Evolutionary conservation across 495 filamentous ascomycete genomes (phyloP).

Genomic region (Cladorrhinum samala): DNA sequence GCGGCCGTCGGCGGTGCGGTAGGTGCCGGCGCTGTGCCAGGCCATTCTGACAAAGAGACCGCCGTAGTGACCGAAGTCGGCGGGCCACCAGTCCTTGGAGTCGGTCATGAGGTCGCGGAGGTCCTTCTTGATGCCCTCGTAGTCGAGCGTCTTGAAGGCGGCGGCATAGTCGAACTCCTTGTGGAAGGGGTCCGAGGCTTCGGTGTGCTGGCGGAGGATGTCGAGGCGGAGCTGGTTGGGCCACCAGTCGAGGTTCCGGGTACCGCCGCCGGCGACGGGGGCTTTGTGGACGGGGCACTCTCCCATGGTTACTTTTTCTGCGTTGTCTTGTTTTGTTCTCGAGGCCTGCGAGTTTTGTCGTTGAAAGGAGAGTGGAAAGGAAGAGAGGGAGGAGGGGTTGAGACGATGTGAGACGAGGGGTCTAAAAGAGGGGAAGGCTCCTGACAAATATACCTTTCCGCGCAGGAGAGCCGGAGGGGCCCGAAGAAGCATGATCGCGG

Average conservation of each 20-base stretch:
- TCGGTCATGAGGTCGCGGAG: slow-evolving; percentile 61
- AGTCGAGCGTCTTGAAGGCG: slow-evolving; percentile 66
- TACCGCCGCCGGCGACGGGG: slow-evolving; percentile 58
- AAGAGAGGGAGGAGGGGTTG: neutral
- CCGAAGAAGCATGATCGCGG: too few species aligned
- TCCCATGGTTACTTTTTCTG: slow-evolving; percentile 17
- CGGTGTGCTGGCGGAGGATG: slow-evolving; percentile 65
- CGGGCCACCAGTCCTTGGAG: slow-evolving; percentile 71
- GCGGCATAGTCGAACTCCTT: slow-evolving; percentile 61
- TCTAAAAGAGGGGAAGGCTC: neutral
- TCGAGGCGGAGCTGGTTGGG: slow-evolving; percentile 56
- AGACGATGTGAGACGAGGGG: neutral
- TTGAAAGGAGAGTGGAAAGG: neutral
- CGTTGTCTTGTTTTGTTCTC: neutral
- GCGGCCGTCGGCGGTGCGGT: slow-evolving; percentile 64
- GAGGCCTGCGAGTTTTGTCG: neutral
- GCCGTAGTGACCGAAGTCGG: slow-evolving; percentile 71
- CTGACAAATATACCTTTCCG: neutral
- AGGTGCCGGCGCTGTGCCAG: slow-evolving; percentile 71
- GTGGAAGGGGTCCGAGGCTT: slow-evolving; percentile 51
- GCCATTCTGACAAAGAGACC: slow-evolving; percentile 72
- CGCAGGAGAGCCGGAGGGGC: too few species aligned
- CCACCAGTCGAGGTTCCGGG: slow-evolving; percentile 64
- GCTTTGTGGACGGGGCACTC: slow-evolving; percentile 46
- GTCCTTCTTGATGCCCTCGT: slow-evolving; percentile 65